These are phyloP conservation scores for Mrakia gelida DNA, from an alignment of 768 basidiomycete genomes.

Conservation along the genomic window DNA sequence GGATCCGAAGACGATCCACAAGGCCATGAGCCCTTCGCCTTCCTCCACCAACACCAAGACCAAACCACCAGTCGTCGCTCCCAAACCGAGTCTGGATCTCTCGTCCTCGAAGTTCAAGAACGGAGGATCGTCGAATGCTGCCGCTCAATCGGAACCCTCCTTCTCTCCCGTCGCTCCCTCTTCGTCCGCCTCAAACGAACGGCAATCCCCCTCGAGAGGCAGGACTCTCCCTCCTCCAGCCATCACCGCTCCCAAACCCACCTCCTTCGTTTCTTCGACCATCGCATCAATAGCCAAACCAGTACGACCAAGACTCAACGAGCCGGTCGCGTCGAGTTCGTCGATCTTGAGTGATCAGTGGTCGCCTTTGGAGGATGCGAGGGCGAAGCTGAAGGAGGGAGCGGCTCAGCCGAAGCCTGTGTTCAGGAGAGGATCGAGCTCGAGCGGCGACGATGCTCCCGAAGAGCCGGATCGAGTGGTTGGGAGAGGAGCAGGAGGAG, in stretches of 20 bases:
- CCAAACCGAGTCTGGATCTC: slow-evolving; percentile 15
- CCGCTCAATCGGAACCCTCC: neutral
- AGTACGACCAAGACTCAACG: neutral
- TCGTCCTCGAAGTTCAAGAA: neutral
- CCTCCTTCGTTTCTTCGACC: neutral
- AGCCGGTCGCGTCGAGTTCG: slow-evolving; percentile 6
- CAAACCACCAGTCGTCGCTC: slow-evolving; percentile 4
- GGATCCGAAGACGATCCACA: slow-evolving; percentile 8
- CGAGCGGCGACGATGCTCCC: slow-evolving; percentile 7
- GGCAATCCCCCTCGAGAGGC: neutral
- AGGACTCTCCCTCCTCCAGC: neutral
- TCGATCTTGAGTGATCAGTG: slow-evolving; percentile 28
- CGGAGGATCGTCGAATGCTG: neutral
- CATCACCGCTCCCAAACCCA: neutral
- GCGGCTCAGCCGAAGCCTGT: neutral
- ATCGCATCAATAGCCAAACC: neutral
- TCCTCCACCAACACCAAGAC: neutral
- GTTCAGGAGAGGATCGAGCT: neutral
- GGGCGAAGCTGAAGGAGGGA: neutral
- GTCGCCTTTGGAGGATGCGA: slow-evolving; percentile 27
- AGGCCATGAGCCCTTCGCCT: neutral
- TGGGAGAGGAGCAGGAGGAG: neutral
- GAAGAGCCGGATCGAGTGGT: neutral
- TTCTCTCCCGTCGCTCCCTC: neutral
- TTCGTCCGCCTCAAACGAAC: slow-evolving; percentile 4